Base-by-base conservation (phyloP, 2,329 filamentous ascomycete species). In the Aureobasidium sp. region DNA sequence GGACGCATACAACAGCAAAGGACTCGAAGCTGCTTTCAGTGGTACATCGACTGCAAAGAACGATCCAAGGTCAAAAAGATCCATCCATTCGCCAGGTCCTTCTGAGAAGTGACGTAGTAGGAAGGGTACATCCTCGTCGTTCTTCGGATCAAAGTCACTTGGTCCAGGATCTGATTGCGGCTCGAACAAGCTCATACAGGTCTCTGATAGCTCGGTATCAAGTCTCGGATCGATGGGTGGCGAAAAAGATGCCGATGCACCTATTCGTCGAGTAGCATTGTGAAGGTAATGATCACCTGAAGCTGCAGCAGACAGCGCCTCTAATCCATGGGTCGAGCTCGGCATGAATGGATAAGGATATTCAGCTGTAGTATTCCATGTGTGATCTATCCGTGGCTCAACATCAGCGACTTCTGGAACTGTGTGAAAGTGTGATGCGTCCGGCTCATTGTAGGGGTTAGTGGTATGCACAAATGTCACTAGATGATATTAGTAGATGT, bases 381-480 rank as follows among this genome's bases (percentile, higher is more conserved):
- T 25, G 16, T 32, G 27, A 2, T 49, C 44, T 2, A 42, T 32
- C 27, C 39, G 58, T 13, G 37, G 5, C 27, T 47, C 45, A n/a
- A 32, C 3, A 27, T 36, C 27, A 8, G 25, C 7, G 10, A 13
- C 3, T 9, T 29, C 27, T 8, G 36, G 3, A 7, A 10, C 16
- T 15, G 27, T 30, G 13, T 50, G 37, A 9, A 37, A 45, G 3
- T 47, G 37, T 11, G 49, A 16, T 34, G 39, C 32, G 21, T 70
- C 67, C 47, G 70, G 67, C 53, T 84, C 82, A 29, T 82, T 79
- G 69, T 83, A 86, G 2, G 84, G 84, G 67, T 86, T 83, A 42
- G 79, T 81, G 62, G 83, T 83, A 67, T 86, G 80, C 67, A 85
- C 78, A 67, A 86, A 87, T 7, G 81, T 83, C 45, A 87, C 82